Conservation (phyloP, 306 rosid species). For the Crotalaria pallida region DNA sequence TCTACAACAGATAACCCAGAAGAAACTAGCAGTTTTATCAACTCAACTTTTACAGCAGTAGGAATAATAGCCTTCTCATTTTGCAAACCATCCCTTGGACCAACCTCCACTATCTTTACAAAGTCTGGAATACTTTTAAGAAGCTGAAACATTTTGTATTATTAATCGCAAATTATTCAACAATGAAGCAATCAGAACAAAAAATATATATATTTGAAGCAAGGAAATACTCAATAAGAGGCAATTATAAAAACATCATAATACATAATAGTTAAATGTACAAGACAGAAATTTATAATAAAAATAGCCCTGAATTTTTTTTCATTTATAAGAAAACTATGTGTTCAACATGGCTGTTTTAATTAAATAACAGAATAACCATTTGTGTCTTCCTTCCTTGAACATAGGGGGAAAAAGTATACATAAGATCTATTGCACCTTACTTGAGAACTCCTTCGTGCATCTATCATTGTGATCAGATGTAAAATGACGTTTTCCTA, state of each 20-base stretch:
- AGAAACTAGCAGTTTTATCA: slow-evolving; percentile 73
- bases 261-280: not conserved
- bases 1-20: slow-evolving; percentile 78
- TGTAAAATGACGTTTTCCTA: slow-evolving; percentile 40
- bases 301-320: not conserved
- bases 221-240: slow-evolving; percentile 3
- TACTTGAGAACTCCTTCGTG: slow-evolving; percentile 35
- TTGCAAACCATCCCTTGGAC: slow-evolving; percentile 91
- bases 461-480: slow-evolving; percentile 21
- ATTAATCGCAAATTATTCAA: slow-evolving; percentile 20
- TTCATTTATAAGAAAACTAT: slow-evolving; percentile 1
- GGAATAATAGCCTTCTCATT: slow-evolving; percentile 81
- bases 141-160: slow-evolving; percentile 29
- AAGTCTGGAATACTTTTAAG: slow-evolving; percentile 51
- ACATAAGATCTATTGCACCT: slow-evolving; percentile 41
- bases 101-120: slow-evolving; percentile 92
- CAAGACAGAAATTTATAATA: not conserved
- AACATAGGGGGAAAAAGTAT: not conserved
- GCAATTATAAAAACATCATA: not conserved
- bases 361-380: not conserved
- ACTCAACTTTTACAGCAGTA: slow-evolving; percentile 63
- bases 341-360: slow-evolving; percentile 1
- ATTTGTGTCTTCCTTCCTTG: not conserved
- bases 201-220: not conserved
- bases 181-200: not conserved